A percentile compares a stretch with the other conserved stretches of the same genome.
Evolutionary conservation across 1,139 yeast genomes (phyloP).

Genomic region (Yamadazyma kanchanaburiensis): DNA sequence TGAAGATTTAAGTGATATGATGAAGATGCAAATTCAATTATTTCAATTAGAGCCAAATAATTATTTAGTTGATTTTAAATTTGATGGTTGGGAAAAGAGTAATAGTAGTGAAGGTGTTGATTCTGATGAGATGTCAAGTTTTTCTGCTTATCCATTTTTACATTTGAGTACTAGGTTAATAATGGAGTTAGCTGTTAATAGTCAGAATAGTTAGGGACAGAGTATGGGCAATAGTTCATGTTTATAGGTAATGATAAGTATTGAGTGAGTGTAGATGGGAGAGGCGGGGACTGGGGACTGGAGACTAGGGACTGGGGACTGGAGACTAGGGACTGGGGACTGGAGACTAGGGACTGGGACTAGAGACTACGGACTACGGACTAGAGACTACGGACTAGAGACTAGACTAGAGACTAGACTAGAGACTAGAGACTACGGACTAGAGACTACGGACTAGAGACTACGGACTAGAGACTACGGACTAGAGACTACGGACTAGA

Average conservation of each 20-base stretch:
- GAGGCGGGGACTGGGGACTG: no score
- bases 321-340: no score
- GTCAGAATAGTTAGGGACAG: conserved; percentile 22
- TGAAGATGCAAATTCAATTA: conserved; percentile 96
- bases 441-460: no score
- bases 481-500: no score
- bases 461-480: no score
- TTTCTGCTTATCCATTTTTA: conserved; percentile 91
- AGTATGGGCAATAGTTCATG: no score
- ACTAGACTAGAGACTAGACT: no score
- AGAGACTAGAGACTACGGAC: no score
- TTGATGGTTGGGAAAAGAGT: conserved; percentile 87
- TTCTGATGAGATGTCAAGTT: conserved; percentile 74
- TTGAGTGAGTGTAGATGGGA: background rate
- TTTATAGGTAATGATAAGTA: background rate
- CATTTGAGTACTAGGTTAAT: conserved; percentile 89
- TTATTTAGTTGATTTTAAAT: conserved; percentile 93
- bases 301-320: no score
- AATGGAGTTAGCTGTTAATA: conserved; percentile 93
- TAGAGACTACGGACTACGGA: no score
- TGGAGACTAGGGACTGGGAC: no score
- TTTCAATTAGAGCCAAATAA: conserved; percentile 95
- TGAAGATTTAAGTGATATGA: conserved; percentile 35
- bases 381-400: no score
- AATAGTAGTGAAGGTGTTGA: conserved; percentile 28